Conservation (phyloP, 192 early-diverging fungal species). For the Mortierella alpina region DNA sequence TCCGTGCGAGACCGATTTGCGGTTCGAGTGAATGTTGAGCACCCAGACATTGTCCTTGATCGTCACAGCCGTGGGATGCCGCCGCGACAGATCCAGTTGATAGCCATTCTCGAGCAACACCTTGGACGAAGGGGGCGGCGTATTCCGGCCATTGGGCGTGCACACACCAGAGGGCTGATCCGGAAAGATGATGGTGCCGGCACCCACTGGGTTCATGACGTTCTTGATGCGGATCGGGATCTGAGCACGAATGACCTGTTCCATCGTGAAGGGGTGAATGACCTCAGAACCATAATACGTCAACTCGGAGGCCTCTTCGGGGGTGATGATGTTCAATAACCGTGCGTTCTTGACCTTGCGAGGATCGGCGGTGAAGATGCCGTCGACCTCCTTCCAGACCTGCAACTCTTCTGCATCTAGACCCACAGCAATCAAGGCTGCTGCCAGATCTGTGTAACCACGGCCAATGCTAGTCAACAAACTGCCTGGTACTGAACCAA, state of each 20-base stretch:
- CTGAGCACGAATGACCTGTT: conserved; percentile 95
- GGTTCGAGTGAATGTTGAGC: conserved; percentile 97
- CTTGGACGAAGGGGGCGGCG: conserved; percentile 64
- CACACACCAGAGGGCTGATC: conserved; percentile 68
- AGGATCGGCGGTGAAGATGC: conserved; percentile 98
- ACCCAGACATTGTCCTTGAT: conserved; percentile 98
- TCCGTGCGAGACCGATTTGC: conserved; percentile 94
- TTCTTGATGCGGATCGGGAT: conserved; percentile 99
- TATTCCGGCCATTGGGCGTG: conserved; percentile 61
- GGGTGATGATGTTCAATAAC: conserved; percentile 91
- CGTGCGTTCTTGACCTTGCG: conserved; percentile 92
- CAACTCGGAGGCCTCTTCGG: conserved; percentile 97
- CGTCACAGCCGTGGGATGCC: conserved; percentile 96
- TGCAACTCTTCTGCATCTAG: conserved; percentile 92
- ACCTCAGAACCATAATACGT: conserved; percentile 97
- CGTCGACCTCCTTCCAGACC: conserved; percentile 99
- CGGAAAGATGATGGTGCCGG: conserved; percentile 94
- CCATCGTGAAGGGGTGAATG: conserved; percentile 99
- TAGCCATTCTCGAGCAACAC: conserved; percentile 81
- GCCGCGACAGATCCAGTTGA: conserved; percentile 74
- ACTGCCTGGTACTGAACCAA: conserved; percentile 97
- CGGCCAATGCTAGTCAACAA: conserved; percentile 93
- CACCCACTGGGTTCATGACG: conserved; percentile 91
- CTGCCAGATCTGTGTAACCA: conserved; percentile 98
- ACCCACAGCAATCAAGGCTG: conserved; percentile 93